A percentile compares a stretch with the other conserved stretches of the same genome.
Conservation (phyloP, 2,329 filamentous ascomycete species). For the Corniculantispora saksenae region DNA sequence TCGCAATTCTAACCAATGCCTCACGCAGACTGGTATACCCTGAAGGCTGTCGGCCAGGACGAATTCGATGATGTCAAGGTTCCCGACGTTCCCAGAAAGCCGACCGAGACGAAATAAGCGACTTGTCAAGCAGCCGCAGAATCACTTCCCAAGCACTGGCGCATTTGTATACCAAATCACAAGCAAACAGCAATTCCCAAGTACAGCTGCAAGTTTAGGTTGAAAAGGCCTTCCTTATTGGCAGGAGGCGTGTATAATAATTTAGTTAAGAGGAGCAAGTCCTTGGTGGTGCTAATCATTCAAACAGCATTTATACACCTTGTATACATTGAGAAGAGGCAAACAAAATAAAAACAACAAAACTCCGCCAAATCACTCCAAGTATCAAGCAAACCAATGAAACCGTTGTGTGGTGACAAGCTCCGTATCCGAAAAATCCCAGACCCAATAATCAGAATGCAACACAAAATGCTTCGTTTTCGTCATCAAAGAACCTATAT, state of each 20-base stretch:
- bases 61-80: conserved; percentile 95
- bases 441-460: conserved; percentile 17
- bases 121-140: too few species aligned
- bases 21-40: conserved; percentile 58
- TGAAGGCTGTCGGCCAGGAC: conserved; percentile 89
- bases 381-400: background rate
- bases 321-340: conserved; percentile 2
- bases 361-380: conserved; percentile 15
- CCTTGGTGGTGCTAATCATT: background rate
- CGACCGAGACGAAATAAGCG: conserved; percentile 38
- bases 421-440: conserved; percentile 1
- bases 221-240: background rate
- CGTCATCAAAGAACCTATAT: conserved; percentile 26
- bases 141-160: background rate
- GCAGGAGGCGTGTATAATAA: conserved; percentile 8
- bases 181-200: background rate
- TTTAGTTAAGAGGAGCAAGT: background rate
- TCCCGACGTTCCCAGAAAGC: conserved; percentile 66
- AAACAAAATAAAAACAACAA: conserved; percentile 12
- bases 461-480: conserved; percentile 21
- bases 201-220: background rate
- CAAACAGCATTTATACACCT: conserved; percentile 1
- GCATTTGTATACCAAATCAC: background rate
- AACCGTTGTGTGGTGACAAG: background rate
- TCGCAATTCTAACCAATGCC: conserved; percentile 22